Conservation (phyloP, 2,329 filamentous ascomycete genomes). For the Verticillium longisporum region DNA sequence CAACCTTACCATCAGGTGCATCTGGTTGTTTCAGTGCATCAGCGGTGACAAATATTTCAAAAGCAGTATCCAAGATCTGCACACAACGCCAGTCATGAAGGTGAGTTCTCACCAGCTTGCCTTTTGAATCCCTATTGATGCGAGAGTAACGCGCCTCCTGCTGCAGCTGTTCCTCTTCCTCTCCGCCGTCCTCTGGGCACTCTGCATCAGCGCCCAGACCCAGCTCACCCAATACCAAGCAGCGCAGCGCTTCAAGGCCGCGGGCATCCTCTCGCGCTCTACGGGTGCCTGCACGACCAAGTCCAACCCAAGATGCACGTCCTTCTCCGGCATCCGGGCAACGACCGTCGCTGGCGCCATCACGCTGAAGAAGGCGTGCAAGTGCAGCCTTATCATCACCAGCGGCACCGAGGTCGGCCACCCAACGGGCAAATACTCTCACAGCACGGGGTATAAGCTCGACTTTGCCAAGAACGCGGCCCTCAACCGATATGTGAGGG, state of each 20-base stretch:
- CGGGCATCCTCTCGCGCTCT: constrained; percentile 15
- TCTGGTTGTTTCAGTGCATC: too few relatives aligned
- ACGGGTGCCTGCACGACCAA: constrained; percentile 15
- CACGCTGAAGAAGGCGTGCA: constrained; percentile 16
- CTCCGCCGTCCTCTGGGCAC: constrained; percentile 2
- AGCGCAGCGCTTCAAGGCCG: constrained; percentile 10
- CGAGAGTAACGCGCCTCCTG: too few relatives aligned
- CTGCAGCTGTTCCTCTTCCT: neutral
- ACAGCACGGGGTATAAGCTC: constrained; percentile 17
- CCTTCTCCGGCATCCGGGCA: constrained; percentile 15
- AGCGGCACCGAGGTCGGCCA: constrained; percentile 18
- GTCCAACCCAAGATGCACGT: constrained; percentile 13
- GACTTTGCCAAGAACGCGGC: constrained; percentile 14
- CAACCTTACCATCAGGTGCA: neutral
- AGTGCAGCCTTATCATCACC: constrained; percentile 14
- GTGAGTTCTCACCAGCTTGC: neutral
- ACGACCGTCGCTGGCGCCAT: constrained; percentile 16
- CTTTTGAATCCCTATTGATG: too few relatives aligned
- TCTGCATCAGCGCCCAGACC: neutral
- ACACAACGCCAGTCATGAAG: neutral
- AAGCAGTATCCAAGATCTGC: neutral
- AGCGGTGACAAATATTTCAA: neutral
- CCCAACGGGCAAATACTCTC: constrained; percentile 13
- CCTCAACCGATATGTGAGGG: constrained; percentile 13
- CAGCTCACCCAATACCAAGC: constrained; percentile 13